Evolutionary conservation across 768 basidiomycete genomes (phyloP), one percentile per base, ranked within the genome.

Genomic region (Amanita polypyramis): DNA sequence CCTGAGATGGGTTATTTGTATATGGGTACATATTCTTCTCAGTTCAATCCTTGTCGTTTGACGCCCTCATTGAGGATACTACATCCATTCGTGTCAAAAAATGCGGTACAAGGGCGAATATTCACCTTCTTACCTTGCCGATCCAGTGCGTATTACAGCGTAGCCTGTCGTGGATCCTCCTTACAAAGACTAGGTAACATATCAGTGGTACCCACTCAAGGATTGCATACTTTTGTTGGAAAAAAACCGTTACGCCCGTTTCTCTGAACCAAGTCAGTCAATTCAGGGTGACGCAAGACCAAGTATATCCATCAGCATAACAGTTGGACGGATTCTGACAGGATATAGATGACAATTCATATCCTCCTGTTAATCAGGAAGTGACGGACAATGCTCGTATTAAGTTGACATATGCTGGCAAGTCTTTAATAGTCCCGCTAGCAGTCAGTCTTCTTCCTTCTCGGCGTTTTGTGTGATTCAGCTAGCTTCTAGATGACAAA

Each of bases 91-190:
- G 2, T 97, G 94, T 59, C 77, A 69, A 43, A 99, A 99, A 65
- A 98, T 98, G 96, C 73, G 74, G 47, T 98, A 99, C 65, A 99
- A 99, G 58, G 93, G 82, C 23, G 92, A 96, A 47, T 99, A 94
- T 55, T 62, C 71, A 0, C 95, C 95, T 0, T 96, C 94, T 2
- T 90, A 77, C 54, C 73, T 98, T 15, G 75, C 78, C 10, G 94
- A 98, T 63, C 92, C 94, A 6, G 88, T 92, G 53, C 55, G 73
- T 55, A 4, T 32, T 27, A 23, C 25, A 4, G 6, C 33, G 14
- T 17, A 34, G 21, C 10, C 35, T n/a, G 14, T 20, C 11, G 30
- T 17, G 8, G 29, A n/a, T 41, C 23, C 46, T 17, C 30, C 29
- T 30, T 55, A 42, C 15, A 9, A 14, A 15, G 17, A n/a, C 10